Conservation (phyloP, 352 stramenopile genomes). For the Phytophthora pinifolia region DNA sequence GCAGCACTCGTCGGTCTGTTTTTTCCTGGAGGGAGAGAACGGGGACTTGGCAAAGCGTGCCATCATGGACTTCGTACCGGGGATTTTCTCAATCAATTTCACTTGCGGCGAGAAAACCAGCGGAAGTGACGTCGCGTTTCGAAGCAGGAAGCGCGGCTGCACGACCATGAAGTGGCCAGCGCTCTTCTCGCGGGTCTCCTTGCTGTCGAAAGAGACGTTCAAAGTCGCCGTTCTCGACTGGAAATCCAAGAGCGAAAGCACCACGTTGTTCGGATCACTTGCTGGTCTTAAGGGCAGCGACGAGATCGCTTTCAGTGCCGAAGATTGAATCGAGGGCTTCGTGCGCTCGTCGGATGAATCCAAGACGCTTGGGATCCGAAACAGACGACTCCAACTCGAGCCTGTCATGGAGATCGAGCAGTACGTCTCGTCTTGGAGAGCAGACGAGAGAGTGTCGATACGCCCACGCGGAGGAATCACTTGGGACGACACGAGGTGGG, state of each 20-base stretch:
- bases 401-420: constrained; percentile 77
- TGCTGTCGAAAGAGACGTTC: constrained; percentile 59
- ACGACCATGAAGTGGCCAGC: constrained; percentile 60
- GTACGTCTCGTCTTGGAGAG: constrained; percentile 74
- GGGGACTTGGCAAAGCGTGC: constrained; percentile 43
- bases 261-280: constrained; percentile 33
- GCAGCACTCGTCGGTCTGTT: constrained; percentile 48
- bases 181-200: constrained; percentile 42
- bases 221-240: constrained; percentile 57
- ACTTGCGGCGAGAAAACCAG: constrained; percentile 55
- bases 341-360: constrained; percentile 9
- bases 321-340: constrained; percentile 2
- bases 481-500: constrained; percentile 71
- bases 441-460: constrained; percentile 65
- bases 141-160: constrained; percentile 62
- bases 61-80: constrained; percentile 61
- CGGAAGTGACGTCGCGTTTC: constrained; percentile 55
- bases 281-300: constrained; percentile 10
- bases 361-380: constrained; percentile 48
- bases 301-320: constrained; percentile 17
- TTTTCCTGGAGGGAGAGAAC: constrained; percentile 44
- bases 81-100: constrained; percentile 53
- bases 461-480: constrained; percentile 48
- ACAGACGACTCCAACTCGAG: constrained; percentile 80
- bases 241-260: constrained; percentile 63